phyloP scores from a whole-genome alignment of 306 rosid genomes.

The Luffa acutangula region DNA sequence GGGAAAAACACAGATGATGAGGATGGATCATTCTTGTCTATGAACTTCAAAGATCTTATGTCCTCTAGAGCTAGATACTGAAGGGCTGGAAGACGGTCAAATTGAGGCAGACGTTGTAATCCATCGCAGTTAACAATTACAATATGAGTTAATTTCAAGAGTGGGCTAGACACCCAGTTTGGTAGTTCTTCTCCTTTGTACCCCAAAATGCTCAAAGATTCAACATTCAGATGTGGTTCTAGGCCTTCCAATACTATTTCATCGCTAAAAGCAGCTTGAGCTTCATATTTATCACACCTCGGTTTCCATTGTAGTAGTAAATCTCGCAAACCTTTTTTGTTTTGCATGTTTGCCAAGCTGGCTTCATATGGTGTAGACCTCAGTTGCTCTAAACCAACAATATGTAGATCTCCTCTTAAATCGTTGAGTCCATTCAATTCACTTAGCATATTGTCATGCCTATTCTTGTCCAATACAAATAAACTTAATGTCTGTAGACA shows the following conservation, averaged over 20 bases:
- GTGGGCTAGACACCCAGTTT: not conserved
- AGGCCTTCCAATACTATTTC: not conserved
- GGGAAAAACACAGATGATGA: not conserved
- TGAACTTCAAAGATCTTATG: not conserved
- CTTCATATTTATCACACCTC: not conserved
- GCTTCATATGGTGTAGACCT: not conserved
- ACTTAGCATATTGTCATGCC: conserved; percentile 11
- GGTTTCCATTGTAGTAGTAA: not conserved
- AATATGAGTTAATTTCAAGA: no score
- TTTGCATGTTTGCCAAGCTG: not conserved
- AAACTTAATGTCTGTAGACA: not conserved
- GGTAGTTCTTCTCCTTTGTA: not conserved
- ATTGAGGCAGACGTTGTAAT: not conserved
- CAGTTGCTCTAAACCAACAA: not conserved
- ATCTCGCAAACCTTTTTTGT: not conserved
- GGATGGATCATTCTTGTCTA: not conserved
- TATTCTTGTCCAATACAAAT: not conserved
- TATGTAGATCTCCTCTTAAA: not conserved
- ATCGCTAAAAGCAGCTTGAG: not conserved
- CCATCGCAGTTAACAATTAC: not conserved
- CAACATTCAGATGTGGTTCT: not conserved
- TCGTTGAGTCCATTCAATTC: conserved; percentile 23
- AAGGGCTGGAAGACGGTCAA: not conserved
- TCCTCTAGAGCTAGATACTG: no score
- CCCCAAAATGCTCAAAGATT: not conserved